These are phyloP conservation scores for Arthromyces matolae DNA, from an alignment of 768 basidiomycete genomes.

Conservation along the genomic window DNA sequence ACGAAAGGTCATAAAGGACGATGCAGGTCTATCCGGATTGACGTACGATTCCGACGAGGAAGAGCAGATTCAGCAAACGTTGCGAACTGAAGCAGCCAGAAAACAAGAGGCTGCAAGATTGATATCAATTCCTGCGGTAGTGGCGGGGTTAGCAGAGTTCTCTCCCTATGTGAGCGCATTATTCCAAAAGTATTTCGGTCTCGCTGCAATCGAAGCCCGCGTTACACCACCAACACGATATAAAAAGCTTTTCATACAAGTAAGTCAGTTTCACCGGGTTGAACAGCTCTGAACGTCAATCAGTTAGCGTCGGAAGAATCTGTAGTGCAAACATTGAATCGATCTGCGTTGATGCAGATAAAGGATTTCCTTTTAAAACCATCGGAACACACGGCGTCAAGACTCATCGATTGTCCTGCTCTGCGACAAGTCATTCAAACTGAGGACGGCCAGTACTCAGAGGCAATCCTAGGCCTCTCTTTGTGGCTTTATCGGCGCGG, in stretches of 20 bases:
- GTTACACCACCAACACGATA: not conserved
- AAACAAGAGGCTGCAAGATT: not conserved
- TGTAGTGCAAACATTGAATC: not conserved
- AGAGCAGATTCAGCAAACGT: not conserved
- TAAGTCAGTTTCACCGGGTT: no score
- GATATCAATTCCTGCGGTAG: not conserved
- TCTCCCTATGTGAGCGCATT: not conserved
- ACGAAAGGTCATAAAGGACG: not conserved
- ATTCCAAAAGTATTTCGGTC: not conserved
- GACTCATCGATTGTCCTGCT: no score
- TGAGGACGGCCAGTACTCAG: no score
- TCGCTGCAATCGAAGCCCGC: not conserved
- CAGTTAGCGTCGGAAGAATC: not conserved
- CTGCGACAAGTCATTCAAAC: no score
- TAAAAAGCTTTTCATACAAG: not conserved
- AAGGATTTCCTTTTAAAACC: no score
- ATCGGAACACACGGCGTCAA: no score
- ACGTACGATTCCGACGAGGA: not conserved
- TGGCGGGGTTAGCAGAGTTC: not conserved
- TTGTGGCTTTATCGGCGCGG: no score
- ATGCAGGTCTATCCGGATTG: not conserved
- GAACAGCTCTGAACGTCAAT: no score
- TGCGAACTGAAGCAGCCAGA: not conserved
- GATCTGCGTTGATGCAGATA: no score
- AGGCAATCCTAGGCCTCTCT: no score